Evolutionary conservation across 2,329 filamentous ascomycete species (phyloP), one percentile per base, ranked within the genome.

Genomic region (Scopulariopsis brevicaulis): DNA sequence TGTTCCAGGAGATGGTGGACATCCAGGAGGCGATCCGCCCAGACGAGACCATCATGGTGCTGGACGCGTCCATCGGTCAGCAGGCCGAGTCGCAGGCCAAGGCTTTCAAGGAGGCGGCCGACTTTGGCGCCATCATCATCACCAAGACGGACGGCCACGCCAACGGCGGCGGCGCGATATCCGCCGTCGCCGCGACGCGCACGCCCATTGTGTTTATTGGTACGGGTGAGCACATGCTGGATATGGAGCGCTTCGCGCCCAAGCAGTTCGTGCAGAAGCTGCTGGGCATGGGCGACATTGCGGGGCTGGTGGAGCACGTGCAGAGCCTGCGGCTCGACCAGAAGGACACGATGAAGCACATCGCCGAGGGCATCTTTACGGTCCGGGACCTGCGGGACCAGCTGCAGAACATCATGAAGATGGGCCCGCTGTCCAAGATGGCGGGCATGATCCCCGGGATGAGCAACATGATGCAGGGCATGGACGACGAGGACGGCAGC

Each of bases 341-440:
- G 64, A 97, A 99, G 73, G 93, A 97, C 66, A 97, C 94, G 3
- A 96, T 99, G 80, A 99, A 99, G 77, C 93, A 99, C 75, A 95
- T 99, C 63, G 88, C 90, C 7, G 93, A 96, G 67, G 94, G 94
- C 58, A 92, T 96, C 62, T 99, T 97, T 72, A 96, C 94, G 0
- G 82, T 99, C 37, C 87, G 94, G 58, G 94, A 99, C 70, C 80
- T 99, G 64, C 85, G 94, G 22, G 94, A 99, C 69, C 95, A 99
- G 69, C 84, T 99, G 14, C 88, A 87, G 59, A 97, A 97, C 67
- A 96, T 99, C 68, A 96, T 97, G 91, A 99, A 99, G 76, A 97
- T 99, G 94, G 94, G 94, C 0, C 94, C 94, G 0, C 75, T 99
- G 1, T 95, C 89, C 20, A 97, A 99, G 71, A 95, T 99, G 83